Evolutionary conservation across 2,329 filamentous ascomycete genomes (phyloP).

Genomic region (Blastomyces gilchristii): DNA sequence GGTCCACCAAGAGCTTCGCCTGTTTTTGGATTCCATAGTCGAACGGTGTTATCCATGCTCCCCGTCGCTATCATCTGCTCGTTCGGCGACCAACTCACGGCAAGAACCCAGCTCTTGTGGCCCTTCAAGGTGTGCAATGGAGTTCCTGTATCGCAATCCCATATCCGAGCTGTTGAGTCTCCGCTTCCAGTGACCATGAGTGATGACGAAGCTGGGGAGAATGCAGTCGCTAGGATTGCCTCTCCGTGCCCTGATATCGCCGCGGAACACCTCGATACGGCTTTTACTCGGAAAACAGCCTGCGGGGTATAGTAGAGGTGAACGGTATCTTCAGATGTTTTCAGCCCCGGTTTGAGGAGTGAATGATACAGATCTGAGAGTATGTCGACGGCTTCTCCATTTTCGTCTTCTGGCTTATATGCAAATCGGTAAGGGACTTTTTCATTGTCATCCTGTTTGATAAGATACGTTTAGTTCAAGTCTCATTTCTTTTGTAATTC

Average conservation of each 20-base stretch:
- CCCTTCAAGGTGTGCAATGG: conserved; percentile 62
- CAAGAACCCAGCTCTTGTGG: conserved; percentile 82
- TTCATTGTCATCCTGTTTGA: conserved; percentile 45
- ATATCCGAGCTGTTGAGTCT: conserved; percentile 82
- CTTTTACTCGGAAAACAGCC: conserved; percentile 85
- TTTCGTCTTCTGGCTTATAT: conserved; percentile 38
- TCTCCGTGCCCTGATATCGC: conserved; percentile 85
- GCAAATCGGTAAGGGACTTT: conserved; percentile 58
- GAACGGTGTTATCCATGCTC: conserved; percentile 85
- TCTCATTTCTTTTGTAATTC: not conserved
- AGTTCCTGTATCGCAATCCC: conserved; percentile 86
- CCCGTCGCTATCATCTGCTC: conserved; percentile 73
- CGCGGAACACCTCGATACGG: conserved; percentile 80
- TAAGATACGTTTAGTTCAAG: not conserved
- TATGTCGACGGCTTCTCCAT: conserved; percentile 36
- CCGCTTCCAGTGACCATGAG: conserved; percentile 80
- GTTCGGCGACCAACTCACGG: conserved; percentile 78
- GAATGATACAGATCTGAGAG: conserved; percentile 42
- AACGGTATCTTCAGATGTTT: conserved; percentile 52
- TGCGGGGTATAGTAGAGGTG: conserved; percentile 64
- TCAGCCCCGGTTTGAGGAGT: conserved; percentile 41
- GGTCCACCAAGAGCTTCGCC: conserved; percentile 62
- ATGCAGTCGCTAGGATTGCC: conserved; percentile 75
- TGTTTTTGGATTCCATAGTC: conserved; percentile 76
- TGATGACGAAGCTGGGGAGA: conserved; percentile 67